phyloP scores from a whole-genome alignment of 2,329 filamentous ascomycete genomes.

The Aspergillus sp. region DNA sequence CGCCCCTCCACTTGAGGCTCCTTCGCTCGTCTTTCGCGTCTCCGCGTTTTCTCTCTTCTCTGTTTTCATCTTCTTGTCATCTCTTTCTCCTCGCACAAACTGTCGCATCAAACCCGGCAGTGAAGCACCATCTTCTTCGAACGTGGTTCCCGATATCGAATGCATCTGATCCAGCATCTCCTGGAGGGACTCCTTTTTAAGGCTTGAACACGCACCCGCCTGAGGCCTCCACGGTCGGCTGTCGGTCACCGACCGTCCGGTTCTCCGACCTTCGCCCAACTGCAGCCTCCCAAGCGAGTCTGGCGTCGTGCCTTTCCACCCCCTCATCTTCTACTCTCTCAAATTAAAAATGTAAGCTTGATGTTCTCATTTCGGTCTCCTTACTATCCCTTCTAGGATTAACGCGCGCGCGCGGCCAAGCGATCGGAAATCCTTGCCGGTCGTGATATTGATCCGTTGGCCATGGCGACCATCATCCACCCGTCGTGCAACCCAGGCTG shows the following conservation, averaged over 20 bases:
- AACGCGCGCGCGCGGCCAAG: background rate
- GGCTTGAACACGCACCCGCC: background rate
- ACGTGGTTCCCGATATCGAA: background rate
- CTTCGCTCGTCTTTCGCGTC: background rate
- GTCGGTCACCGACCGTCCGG: conserved; percentile 11
- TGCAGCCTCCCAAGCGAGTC: background rate
- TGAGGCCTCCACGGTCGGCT: conserved; percentile 5
- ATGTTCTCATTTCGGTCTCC: background rate
- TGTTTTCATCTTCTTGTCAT: background rate
- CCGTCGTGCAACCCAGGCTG: background rate
- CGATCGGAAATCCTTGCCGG: background rate
- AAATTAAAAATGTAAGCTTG: conserved; percentile 1
- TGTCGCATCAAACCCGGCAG: background rate
- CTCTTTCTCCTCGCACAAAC: background rate
- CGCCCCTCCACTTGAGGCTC: conserved; percentile 4
- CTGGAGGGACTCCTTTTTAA: background rate
- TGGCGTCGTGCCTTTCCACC: background rate
- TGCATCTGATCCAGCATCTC: background rate
- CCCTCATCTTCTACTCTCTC: background rate
- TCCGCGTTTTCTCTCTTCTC: background rate
- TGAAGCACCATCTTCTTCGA: background rate
- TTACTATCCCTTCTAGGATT: background rate
- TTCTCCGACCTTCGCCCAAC: conserved; percentile 5
- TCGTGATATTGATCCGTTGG: background rate
- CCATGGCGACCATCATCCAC: background rate